These are phyloP conservation scores for Hypoxylon sp. DNA, from an alignment of 2,329 filamentous ascomycete species.

Conservation along the genomic window DNA sequence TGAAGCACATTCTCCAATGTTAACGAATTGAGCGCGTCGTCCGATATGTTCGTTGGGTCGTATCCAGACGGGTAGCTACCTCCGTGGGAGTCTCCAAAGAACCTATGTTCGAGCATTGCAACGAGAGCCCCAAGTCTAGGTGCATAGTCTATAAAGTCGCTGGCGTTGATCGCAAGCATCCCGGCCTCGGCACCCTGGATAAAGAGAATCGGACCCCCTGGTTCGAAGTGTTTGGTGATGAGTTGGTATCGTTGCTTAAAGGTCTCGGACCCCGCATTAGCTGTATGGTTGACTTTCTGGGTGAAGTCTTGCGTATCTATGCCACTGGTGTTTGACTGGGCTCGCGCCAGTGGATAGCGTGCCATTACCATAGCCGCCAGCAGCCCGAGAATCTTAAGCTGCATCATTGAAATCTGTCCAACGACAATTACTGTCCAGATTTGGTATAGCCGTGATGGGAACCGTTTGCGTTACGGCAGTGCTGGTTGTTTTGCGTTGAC, in stretches of 20 bases:
- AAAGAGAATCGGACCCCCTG: constrained; percentile 45
- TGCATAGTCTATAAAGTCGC: constrained; percentile 44
- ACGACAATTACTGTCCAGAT: background rate
- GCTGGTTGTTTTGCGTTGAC: background rate
- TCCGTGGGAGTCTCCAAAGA: constrained; percentile 35
- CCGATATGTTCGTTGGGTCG: constrained; percentile 32
- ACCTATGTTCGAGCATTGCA: constrained; percentile 45
- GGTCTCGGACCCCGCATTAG: constrained; percentile 26
- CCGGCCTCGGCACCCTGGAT: constrained; percentile 41
- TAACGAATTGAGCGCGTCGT: constrained; percentile 18
- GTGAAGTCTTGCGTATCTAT: constrained; percentile 35
- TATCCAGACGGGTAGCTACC: constrained; percentile 38
- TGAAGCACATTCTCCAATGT: constrained; percentile 45
- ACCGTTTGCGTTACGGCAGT: background rate
- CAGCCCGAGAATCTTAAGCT: constrained; percentile 13
- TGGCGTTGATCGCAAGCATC: constrained; percentile 36
- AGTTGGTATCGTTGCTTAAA: constrained; percentile 45
- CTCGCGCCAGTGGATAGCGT: constrained; percentile 18
- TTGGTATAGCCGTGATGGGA: background rate
- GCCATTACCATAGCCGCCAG: constrained; percentile 21
- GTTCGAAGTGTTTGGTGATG: constrained; percentile 37
- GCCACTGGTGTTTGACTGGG: constrained; percentile 29
- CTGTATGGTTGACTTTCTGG: constrained; percentile 41
- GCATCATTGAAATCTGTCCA: constrained; percentile 12
- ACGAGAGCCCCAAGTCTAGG: constrained; percentile 40